Percentiles rank a stretch among this genome's conserved stretches.
Evolutionary conservation across 1,284 basidiomycete genomes (phyloP).

Genomic region (Tilletiopsis washingtonensis): DNA sequence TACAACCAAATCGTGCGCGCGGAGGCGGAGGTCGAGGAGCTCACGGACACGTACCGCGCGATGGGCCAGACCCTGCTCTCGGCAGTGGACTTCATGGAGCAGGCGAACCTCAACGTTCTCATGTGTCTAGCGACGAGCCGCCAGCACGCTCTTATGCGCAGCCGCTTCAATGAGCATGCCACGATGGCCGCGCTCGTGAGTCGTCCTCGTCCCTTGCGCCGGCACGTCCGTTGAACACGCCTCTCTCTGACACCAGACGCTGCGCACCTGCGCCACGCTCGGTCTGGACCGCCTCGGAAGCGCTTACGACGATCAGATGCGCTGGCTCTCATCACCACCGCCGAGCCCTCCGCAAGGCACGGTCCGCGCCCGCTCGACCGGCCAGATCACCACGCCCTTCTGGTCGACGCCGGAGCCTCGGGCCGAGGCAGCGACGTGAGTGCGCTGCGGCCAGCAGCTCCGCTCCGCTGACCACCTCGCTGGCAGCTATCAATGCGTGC

Average conservation of each 20-base stretch:
- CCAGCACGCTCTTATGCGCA: background rate
- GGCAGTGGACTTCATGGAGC: background rate
- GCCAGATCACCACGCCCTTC: background rate
- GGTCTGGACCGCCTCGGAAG: background rate
- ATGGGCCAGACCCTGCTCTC: background rate
- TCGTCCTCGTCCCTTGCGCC: too few species aligned
- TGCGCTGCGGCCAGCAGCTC: too few species aligned
- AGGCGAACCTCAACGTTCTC: constrained; percentile 4
- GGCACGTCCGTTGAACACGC: too few species aligned
- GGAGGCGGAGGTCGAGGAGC: background rate
- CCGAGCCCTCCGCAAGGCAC: too few species aligned
- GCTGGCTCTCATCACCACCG: too few species aligned
- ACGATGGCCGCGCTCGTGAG: background rate
- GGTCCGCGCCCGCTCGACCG: too few species aligned
- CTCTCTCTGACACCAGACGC: too few species aligned
- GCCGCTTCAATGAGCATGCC: background rate
- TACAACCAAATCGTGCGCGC: background rate
- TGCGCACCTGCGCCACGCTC: background rate
- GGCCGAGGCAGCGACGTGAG: background rate
- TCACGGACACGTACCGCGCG: background rate
- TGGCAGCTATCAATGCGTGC: background rate
- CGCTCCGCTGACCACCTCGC: background rate
- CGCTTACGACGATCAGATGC: background rate
- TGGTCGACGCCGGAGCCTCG: background rate
- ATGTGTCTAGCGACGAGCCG: background rate